These are phyloP conservation scores for Cryptosporidium felis DNA, from an alignment of 169 alveolate genomes.

Conservation along the genomic window DNA sequence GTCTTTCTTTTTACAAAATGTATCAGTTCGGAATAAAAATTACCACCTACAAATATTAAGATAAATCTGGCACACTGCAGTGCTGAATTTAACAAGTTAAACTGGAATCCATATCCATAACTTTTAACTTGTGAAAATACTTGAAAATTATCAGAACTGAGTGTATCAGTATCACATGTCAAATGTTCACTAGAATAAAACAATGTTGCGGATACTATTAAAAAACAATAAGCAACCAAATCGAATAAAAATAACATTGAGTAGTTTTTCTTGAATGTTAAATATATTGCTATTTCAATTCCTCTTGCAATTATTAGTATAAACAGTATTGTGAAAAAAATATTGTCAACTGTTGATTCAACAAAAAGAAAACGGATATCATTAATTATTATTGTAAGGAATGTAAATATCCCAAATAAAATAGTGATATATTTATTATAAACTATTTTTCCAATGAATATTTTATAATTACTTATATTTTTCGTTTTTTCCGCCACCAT, in stretches of 20 bases:
- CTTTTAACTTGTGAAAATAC: slow-evolving; percentile 45
- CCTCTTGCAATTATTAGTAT: slow-evolving; percentile 14
- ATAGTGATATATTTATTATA: not conserved
- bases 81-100: not conserved
- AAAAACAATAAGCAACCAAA: slow-evolving; percentile 1
- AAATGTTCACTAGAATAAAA: slow-evolving; percentile 34
- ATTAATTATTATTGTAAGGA: slow-evolving; percentile 33
- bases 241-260: not conserved
- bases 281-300: slow-evolving; percentile 1
- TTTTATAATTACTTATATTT: not conserved
- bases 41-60: not conserved
- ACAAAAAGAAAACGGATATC: slow-evolving; percentile 45
- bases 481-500: not conserved
- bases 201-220: not conserved
- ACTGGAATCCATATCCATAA: slow-evolving; percentile 17
- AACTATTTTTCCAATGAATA: not conserved
- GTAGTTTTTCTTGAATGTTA: not conserved
- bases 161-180: not conserved
- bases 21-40: not conserved
- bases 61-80: slow-evolving; percentile 42
- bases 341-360: slow-evolving; percentile 11
- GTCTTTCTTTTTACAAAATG: not conserved
- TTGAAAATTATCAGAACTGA: not conserved
- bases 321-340: slow-evolving; percentile 3
- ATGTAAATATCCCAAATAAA: slow-evolving; percentile 14